Evolutionary conservation across 345 rosid genomes (phyloP).

Genomic region (Salix dunnii): DNA sequence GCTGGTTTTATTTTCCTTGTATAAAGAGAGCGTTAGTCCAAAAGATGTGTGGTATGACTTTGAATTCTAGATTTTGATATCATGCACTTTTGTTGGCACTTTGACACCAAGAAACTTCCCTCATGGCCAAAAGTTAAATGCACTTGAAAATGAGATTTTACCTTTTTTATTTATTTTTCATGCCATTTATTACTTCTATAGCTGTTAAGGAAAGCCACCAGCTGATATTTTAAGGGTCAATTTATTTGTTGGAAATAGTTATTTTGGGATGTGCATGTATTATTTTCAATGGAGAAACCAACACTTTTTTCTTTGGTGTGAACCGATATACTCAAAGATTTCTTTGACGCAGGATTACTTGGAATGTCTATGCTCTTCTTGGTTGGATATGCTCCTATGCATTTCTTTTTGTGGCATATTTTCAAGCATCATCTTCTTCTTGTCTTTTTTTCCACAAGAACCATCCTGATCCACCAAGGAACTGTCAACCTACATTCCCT

Average conservation of each 20-base stretch:
- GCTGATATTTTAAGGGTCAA: neutral
- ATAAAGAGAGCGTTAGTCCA: neutral
- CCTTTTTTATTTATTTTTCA: neutral
- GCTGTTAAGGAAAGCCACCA: neutral
- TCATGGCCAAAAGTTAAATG: neutral
- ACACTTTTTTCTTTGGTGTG: constrained; percentile 32
- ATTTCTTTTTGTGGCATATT: constrained; percentile 43
- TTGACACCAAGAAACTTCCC: neutral
- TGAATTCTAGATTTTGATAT: neutral
- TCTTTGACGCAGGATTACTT: constrained; percentile 78
- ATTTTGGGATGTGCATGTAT: neutral
- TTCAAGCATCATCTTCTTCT: constrained; percentile 57
- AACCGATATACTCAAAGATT: constrained; percentile 67
- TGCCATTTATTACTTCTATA: neutral
- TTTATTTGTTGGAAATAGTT: neutral
- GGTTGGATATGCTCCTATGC: constrained; percentile 57
- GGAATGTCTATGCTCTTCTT: constrained; percentile 50
- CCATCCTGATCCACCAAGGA: constrained; percentile 42
- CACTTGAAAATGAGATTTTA: neutral
- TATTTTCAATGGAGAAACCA: neutral
- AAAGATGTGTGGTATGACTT: neutral
- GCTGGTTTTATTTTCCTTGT: neutral
- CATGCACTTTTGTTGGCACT: neutral
- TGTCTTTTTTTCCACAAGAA: constrained; percentile 53
- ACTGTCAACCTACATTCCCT: constrained; percentile 47